phyloP scores from a whole-genome alignment of 441 rosid genomes.

The Brassica balearica region DNA sequence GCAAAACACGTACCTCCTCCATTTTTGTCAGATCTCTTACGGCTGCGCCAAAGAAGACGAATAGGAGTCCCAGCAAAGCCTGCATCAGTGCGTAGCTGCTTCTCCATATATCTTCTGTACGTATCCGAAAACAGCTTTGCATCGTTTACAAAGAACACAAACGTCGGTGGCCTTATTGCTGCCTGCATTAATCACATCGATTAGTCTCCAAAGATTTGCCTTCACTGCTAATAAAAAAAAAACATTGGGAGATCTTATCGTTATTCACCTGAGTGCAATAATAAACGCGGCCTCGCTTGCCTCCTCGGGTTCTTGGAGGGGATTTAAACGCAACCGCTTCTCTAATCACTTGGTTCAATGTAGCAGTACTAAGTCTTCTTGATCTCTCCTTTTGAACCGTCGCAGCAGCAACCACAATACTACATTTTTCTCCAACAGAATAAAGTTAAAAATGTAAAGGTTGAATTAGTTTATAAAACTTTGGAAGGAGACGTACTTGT shows the following conservation, averaged over 20 bases:
- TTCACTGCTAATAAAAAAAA: background rate
- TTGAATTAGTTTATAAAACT: background rate
- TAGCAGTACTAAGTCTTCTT: conserved; percentile 86
- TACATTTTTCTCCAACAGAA: conserved; percentile 43
- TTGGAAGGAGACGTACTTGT: conserved; percentile 56
- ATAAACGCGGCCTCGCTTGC: conserved; percentile 88
- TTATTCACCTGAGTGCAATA: conserved; percentile 86
- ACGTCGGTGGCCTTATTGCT: conserved; percentile 92
- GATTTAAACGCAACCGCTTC: conserved; percentile 93
- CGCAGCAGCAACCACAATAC: conserved; percentile 82
- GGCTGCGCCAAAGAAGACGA: conserved; percentile 90
- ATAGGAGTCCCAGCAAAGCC: conserved; percentile 97
- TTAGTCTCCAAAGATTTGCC: background rate
- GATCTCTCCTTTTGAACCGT: conserved; percentile 90
- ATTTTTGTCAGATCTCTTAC: conserved; percentile 73
- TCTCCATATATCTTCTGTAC: conserved; percentile 91
- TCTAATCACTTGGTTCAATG: conserved; percentile 79
- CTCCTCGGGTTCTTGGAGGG: conserved; percentile 94
- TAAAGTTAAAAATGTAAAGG: background rate
- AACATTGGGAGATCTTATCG: background rate
- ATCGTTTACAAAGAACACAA: conserved; percentile 94
- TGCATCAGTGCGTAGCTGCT: conserved; percentile 84
- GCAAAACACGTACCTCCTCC: conserved; percentile 47
- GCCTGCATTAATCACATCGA: conserved; percentile 60
- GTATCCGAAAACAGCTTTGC: conserved; percentile 89